Conservation (phyloP, 2,329 filamentous ascomycete genomes). For the Colletotrichum paranaense region DNA sequence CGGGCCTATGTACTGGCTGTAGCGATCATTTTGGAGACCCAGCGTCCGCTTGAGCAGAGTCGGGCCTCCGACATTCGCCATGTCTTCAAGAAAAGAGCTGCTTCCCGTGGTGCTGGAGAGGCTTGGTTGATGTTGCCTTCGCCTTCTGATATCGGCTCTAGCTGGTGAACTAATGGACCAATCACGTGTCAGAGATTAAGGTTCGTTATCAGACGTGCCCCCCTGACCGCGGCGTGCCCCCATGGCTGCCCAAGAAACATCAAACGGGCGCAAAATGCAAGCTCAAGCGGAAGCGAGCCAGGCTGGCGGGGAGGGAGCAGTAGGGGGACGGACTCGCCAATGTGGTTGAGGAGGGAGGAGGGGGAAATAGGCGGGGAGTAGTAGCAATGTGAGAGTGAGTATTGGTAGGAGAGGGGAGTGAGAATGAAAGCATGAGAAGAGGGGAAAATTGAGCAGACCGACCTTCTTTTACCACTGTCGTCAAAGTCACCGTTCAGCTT, state of each 20-base stretch:
- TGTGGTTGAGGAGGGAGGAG: background rate
- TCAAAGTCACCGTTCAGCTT: slow-evolving; percentile 75
- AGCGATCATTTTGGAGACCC: slow-evolving; percentile 81
- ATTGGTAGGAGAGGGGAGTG: background rate
- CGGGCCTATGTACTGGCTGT: slow-evolving; percentile 85
- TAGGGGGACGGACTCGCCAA: background rate
- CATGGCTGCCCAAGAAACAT: slow-evolving; percentile 25
- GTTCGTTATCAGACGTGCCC: slow-evolving; percentile 29
- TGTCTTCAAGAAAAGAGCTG: slow-evolving; percentile 74
- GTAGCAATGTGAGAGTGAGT: background rate
- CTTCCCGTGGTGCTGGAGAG: slow-evolving; percentile 71
- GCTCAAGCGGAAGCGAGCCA: slow-evolving; percentile 18
- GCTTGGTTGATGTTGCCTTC: slow-evolving; percentile 66
- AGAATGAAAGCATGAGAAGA: background rate
- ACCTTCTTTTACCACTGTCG: slow-evolving; percentile 78
- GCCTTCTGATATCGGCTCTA: slow-evolving; percentile 63
- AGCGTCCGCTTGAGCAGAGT: slow-evolving; percentile 76
- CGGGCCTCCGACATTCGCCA: slow-evolving; percentile 76
- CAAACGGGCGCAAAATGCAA: slow-evolving; percentile 22
- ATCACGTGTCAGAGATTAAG: slow-evolving; percentile 59
- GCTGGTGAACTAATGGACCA: slow-evolving; percentile 67
- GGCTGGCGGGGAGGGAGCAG: background rate
- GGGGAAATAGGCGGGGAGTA: background rate
- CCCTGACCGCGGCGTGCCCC: slow-evolving; percentile 23
- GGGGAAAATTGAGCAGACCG: slow-evolving; percentile 48